phyloP scores from a whole-genome alignment of 768 basidiomycete species.

The Amanita rimosa region DNA sequence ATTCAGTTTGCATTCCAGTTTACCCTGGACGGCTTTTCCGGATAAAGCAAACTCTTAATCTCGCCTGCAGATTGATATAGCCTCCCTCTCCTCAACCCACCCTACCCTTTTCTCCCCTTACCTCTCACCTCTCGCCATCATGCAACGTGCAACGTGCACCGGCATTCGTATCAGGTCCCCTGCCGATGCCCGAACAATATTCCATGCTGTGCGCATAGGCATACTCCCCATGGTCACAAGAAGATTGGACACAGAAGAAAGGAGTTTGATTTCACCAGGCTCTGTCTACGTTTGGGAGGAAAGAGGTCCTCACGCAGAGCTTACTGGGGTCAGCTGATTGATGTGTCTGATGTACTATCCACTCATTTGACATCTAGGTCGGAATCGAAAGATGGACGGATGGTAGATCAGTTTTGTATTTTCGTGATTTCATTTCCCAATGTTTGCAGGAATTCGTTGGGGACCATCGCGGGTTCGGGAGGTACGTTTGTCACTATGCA shows the following conservation, averaged over 20 bases:
- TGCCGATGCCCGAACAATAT: constrained; percentile 46
- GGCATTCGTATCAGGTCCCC: constrained; percentile 41
- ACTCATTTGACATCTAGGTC: constrained; percentile 29
- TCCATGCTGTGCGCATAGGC: constrained; percentile 58
- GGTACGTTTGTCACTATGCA: constrained; percentile 23
- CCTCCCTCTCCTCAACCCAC: constrained; percentile 6
- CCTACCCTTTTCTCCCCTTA: constrained; percentile 9
- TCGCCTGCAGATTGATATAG: constrained; percentile 6
- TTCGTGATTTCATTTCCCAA: background rate
- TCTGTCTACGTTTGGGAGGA: constrained; percentile 84
- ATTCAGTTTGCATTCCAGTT: constrained; percentile 19
- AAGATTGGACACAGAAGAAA: constrained; percentile 66
- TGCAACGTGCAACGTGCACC: constrained; percentile 43
- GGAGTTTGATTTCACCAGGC: constrained; percentile 59
- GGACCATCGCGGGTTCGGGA: constrained; percentile 73
- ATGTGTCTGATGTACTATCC: background rate
- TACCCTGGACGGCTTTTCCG: constrained; percentile 17
- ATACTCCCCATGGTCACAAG: constrained; percentile 73
- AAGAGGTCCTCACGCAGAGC: constrained; percentile 57
- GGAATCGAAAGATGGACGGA: constrained; percentile 82
- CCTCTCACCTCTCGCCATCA: constrained; percentile 12
- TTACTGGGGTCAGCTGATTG: constrained; percentile 47
- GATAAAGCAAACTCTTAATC: constrained; percentile 22
- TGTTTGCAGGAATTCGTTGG: constrained; percentile 48
- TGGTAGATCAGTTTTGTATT: constrained; percentile 24